A percentile compares a stretch with the other conserved stretches of the same genome.
phyloP scores from a whole-genome alignment of 805 yeast species.

The Candida palmyrensis region DNA sequence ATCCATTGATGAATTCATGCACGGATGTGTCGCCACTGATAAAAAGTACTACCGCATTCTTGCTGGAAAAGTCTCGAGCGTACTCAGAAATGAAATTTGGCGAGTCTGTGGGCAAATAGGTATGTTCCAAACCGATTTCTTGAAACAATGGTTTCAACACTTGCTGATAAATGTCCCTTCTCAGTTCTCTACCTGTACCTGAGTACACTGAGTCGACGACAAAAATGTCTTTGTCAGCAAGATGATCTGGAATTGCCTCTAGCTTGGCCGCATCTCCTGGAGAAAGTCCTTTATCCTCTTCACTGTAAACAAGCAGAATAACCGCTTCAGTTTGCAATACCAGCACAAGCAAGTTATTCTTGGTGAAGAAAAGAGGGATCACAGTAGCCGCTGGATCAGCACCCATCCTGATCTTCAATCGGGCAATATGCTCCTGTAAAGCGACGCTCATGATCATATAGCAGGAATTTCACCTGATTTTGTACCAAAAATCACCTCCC shows the following conservation, averaged over 20 bases:
- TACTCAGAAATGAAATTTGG: slow-evolving; percentile 33
- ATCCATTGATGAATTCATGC: slow-evolving; percentile 64
- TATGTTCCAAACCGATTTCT: slow-evolving; percentile 29
- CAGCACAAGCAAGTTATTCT: slow-evolving; percentile 1
- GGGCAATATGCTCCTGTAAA: too few relatives aligned
- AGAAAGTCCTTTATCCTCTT: neutral
- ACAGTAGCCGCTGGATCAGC: slow-evolving; percentile 3
- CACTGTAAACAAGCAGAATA: slow-evolving; percentile 1
- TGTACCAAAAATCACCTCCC: neutral
- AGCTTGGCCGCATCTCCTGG: neutral
- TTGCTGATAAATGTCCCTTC: slow-evolving; percentile 31
- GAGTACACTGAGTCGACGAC: slow-evolving; percentile 49
- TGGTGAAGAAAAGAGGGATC: slow-evolving; percentile 2
- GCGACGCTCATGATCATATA: too few relatives aligned
- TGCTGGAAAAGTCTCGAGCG: slow-evolving; percentile 23
- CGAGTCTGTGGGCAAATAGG: slow-evolving; percentile 40
- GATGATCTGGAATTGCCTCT: slow-evolving; percentile 1
- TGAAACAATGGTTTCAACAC: slow-evolving; percentile 46
- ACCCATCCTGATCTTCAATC: slow-evolving; percentile 1
- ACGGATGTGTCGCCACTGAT: slow-evolving; percentile 87
- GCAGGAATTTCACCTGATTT: neutral
- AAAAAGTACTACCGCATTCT: slow-evolving; percentile 44
- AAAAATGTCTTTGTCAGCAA: slow-evolving; percentile 2
- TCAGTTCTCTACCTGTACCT: slow-evolving; percentile 36
- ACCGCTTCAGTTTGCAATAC: slow-evolving; percentile 3